Base-by-base conservation (phyloP, 495 filamentous ascomycete species). In the Podospora conica region DNA sequence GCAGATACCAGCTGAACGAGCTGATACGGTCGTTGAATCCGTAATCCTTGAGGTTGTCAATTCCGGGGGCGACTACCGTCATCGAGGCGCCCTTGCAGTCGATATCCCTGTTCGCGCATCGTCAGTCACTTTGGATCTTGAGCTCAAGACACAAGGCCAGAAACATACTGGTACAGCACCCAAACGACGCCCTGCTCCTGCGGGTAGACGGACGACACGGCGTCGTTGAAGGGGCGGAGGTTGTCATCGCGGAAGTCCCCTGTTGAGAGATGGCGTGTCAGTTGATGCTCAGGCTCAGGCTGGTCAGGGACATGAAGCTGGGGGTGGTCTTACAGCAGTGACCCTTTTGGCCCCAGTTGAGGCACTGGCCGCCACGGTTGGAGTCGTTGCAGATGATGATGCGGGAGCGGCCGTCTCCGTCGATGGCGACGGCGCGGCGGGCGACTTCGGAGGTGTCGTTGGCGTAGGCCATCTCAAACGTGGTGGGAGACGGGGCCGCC, bases 311-410 rank as follows among this genome's bases (percentile, higher is more conserved):
- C 1, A 8, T 1, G 23, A 3, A 3, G 48, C 9, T 53, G 21
- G 53, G 11, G 20, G 9, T 24, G 48, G 21, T 31, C 63, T 7
- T 6, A 65, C 63, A 65, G 63, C 63, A 65, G 22, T 65, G 63
- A 18, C 63, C 63, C 55, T 65, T 58, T 48, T 65, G 63, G 28
- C 56, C 56, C 63, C 63, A 65, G 55, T 59, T 53, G 9, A 65
- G 55, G 28, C 63, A 40, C 23, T 65, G 63, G 55, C 63, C 63
- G 18, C 54, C 40, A 12, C 55, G 28, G 27, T 33, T 40, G 22
- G 55, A 31, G 27, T 58, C 63, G 55, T 59, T 65, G 63, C 31
- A 65, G 28, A 65, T 58, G 31, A 58, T 58, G 55, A 65, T 58
- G 28, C 28, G 55, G 29, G 29, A 48, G 21, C 55, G 63, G 15